Percentiles rank a stretch among this genome's conserved stretches.
phyloP scores from a whole-genome alignment of 75 land plant species.

The Chamaecyparis obtusa region DNA sequence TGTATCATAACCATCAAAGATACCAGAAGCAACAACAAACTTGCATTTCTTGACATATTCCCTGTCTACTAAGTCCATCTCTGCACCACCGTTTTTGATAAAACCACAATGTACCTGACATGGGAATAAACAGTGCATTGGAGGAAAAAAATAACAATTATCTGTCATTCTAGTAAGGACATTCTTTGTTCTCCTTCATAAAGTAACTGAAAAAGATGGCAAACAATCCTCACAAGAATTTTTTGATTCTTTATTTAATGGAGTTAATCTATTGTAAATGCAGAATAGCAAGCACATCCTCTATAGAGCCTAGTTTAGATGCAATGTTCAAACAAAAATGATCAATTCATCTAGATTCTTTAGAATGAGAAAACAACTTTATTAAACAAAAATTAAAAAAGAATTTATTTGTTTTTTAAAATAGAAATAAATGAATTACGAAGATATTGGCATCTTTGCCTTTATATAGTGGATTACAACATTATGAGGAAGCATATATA shows the following conservation, averaged over 20 bases:
- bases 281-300: background rate
- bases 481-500: no score
- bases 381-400: background rate
- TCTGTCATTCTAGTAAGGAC: background rate
- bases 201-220: background rate
- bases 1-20: conserved; percentile 78
- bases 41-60: conserved; percentile 71
- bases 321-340: background rate
- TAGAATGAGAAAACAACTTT: background rate
- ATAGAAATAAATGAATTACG: no score
- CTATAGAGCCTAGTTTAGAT: background rate
- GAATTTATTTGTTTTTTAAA: no score
- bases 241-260: background rate
- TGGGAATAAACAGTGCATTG: background rate
- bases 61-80: conserved; percentile 58
- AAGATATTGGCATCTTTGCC: no score
- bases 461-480: no score
- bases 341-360: background rate
- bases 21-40: conserved; percentile 94
- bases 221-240: background rate
- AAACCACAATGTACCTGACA: conserved; percentile 95
- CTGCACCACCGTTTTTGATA: conserved; percentile 63
- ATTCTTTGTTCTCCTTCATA: background rate
- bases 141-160: background rate
- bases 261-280: background rate